Percentiles rank a stretch among this genome's conserved stretches.
Evolutionary conservation across 148 eudicot species (phyloP).

Genomic region (Vaccinium myrtillus): DNA sequence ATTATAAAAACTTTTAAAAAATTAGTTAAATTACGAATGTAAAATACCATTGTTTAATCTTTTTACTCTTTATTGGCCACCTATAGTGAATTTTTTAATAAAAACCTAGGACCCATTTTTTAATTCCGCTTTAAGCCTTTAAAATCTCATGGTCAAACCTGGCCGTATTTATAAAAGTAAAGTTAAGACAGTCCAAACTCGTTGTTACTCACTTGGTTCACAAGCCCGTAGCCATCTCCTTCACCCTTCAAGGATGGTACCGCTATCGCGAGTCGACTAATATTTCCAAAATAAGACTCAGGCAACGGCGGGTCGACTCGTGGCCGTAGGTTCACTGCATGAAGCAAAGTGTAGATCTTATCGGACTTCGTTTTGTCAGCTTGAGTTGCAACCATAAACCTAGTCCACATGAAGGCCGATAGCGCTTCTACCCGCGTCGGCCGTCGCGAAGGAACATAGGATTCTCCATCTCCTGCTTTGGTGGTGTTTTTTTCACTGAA

Average conservation of each 20-base stretch:
- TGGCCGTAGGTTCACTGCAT: constrained; percentile 30
- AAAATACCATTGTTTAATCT: too few species aligned
- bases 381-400: constrained; percentile 18
- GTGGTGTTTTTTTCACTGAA: neutral
- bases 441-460: neutral
- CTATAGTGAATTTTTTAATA: too few species aligned
- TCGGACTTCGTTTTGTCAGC: neutral
- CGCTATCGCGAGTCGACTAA: constrained; percentile 3
- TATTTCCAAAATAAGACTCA: constrained; percentile 36
- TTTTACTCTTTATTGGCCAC: too few species aligned
- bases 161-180: too few species aligned
- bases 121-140: too few species aligned
- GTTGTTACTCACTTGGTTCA: neutral
- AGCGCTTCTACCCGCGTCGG: constrained; percentile 29
- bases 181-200: neutral
- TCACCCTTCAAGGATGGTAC: neutral
- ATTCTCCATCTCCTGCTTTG: neutral
- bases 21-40: too few species aligned
- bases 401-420: constrained; percentile 38
- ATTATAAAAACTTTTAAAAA: too few species aligned
- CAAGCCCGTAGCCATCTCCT: neutral
- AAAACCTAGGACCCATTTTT: too few species aligned
- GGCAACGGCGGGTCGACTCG: constrained; percentile 19
- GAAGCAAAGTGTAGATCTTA: constrained; percentile 15
- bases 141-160: too few species aligned